Evolutionary conservation across 495 filamentous ascomycete genomes (phyloP), one percentile per base, ranked within the genome.

Genomic region (Podospora sp.): DNA sequence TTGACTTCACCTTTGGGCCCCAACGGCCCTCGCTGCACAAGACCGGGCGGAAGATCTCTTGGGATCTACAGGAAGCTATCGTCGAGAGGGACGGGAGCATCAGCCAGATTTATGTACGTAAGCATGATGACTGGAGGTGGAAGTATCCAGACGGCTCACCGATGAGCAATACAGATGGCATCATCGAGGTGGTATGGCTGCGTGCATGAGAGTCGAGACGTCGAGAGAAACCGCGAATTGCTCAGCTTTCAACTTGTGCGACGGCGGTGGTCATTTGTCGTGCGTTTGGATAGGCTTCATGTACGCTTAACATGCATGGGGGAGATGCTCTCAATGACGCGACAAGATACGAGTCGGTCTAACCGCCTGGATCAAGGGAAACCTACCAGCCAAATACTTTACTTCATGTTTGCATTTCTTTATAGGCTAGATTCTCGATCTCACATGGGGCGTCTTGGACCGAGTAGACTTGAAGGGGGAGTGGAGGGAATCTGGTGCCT

Each of bases 141-240:
- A 82, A 76, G 33, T 73, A 79, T 36, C 63, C 70, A n/a, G 75
- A 77, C 40, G 82, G 78, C 26, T 71, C 77, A 35, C 69, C 73
- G 5, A 83, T 85, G 80, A 79, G 75, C 35, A 71, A 77, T n/a
- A 64, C 77, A 8, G 83, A 85, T 66, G 83, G 82, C 4, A 67
- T 85, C 29, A 68, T 85, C n/a, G 83, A 85, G 71, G 71, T 85
- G 66, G 78, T 85, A 36, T 85, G 83, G 83, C 64, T 84, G 52
- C 77, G 80, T 2, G 51, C 27, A 3, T 24, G 61, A 51, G 25
- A 20, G 29, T n/a, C n/a, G n/a, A n/a, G n/a, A n/a, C n/a, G n/a
- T n/a, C n/a, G n/a, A n/a, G n/a, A n/a, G n/a, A n/a, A n/a, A n/a
- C n/a, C n/a, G n/a, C n/a, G n/a, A n/a, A n/a, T n/a, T n/a, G n/a